Base-by-base conservation (phyloP, 768 basidiomycete genomes). In the Astraeus odoratus region DNA sequence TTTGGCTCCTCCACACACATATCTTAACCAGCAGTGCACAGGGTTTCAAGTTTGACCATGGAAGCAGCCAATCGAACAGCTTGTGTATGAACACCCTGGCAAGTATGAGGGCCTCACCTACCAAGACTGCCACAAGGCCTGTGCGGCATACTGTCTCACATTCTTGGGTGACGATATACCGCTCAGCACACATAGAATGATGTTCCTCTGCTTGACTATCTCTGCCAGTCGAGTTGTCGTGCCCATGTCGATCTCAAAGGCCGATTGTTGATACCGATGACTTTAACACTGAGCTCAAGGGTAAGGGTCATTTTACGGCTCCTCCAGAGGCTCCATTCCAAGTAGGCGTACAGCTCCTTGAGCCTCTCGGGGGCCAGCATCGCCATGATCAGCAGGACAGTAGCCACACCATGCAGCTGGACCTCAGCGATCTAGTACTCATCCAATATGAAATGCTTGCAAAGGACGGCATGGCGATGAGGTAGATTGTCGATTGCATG, bases 241-340 rank as follows among this genome's bases (percentile, higher is more conserved):
- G 35, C 71, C 75, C 95, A 97, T 96, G 64, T 99, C 96, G 37
- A 99, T 95, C 44, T 91, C 70, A 69, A 99, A 98, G 59, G 93
- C 30, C 96, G 81, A 66, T 99, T 99, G 69, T 99, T 99, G 44
- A 99, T 92, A 3, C 96, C 96, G 49, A 98, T 88, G 48, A 97
- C 85, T 57, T 87, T 91, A 19, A 94, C 81, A 9, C 85, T 84
- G 27, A 98, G 75, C 12, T 80, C 78, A 27, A 98, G 76, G 7
- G 95, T 95, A 27, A 81, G 61, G 47, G 80, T 76, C 81, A 99
- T 92, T 68, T 99, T 96, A 26, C 74, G 76, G 6, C 66, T 99
- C 96, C 15, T 98, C 96, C 31, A 99, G 75, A 0, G 96, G 94
- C 62, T 99, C 96, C 91, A 99, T 97, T 12, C 93, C 13, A 86